Percentiles rank a stretch among this genome's conserved stretches.
phyloP scores from a whole-genome alignment of 1,139 yeast genomes.

The Pneumocystis wakefieldiae region DNA sequence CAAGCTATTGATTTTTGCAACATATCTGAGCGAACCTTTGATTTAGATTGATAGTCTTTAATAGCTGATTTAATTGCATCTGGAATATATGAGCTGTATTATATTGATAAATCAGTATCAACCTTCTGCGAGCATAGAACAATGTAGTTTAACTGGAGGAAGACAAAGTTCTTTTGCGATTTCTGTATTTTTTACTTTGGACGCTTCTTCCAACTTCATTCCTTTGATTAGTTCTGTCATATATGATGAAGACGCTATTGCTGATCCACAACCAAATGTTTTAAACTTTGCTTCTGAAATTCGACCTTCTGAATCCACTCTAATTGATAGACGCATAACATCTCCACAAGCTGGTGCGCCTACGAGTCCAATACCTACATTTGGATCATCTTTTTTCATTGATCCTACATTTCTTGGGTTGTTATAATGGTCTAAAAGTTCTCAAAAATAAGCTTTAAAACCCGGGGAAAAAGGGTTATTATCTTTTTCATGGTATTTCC shows the following conservation, averaged over 20 bases:
- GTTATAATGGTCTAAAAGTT: slow-evolving; percentile 69
- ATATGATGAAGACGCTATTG: slow-evolving; percentile 88
- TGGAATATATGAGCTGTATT: not conserved
- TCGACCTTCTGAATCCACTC: slow-evolving; percentile 80
- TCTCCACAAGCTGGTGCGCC: slow-evolving; percentile 99
- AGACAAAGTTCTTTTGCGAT: slow-evolving; percentile 85
- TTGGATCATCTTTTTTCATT: slow-evolving; percentile 54
- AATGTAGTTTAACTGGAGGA: slow-evolving; percentile 66
- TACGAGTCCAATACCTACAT: slow-evolving; percentile 95
- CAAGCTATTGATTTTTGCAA: not conserved
- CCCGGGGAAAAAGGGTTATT: not conserved
- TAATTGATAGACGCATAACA: slow-evolving; percentile 90
- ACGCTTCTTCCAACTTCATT: slow-evolving; percentile 86
- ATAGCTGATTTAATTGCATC: slow-evolving; percentile 1
- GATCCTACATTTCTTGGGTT: slow-evolving; percentile 96
- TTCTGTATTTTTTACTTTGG: slow-evolving; percentile 73
- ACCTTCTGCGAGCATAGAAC: slow-evolving; percentile 1
- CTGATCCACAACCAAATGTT: slow-evolving; percentile 97
- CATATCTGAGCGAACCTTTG: not conserved
- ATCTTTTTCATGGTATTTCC: not conserved
- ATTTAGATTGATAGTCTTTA: not conserved
- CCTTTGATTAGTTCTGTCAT: slow-evolving; percentile 94
- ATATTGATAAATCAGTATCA: not conserved
- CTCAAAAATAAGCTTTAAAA: not conserved
- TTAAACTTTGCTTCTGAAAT: slow-evolving; percentile 92